Evolutionary conservation across 169 alveolate genomes (phyloP).

Genomic region (Plasmodium fragile): DNA sequence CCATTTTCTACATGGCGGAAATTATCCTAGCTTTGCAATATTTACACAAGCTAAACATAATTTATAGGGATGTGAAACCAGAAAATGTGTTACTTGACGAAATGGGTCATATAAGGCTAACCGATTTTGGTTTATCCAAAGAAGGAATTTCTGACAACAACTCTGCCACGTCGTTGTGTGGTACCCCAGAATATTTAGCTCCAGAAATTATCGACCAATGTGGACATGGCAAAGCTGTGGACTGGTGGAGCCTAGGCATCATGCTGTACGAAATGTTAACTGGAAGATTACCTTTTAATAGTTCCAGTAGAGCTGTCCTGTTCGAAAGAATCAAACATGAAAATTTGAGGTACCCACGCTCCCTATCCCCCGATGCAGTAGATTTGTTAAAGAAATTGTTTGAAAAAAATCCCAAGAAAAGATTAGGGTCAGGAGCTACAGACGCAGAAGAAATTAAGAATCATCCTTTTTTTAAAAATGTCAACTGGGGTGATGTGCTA

Average conservation of each 20-base stretch:
- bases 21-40: slow-evolving; percentile 87
- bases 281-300: slow-evolving; percentile 91
- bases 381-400: slow-evolving; percentile 87
- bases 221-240: slow-evolving; percentile 90
- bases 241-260: slow-evolving; percentile 91
- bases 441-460: slow-evolving; percentile 85
- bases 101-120: slow-evolving; percentile 85
- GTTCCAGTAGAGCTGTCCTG: slow-evolving; percentile 79
- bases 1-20: slow-evolving; percentile 85
- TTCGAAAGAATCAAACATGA: slow-evolving; percentile 84
- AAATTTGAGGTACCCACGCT: slow-evolving; percentile 77
- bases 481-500: slow-evolving; percentile 86
- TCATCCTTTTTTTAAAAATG: slow-evolving; percentile 87
- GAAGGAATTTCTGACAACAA: slow-evolving; percentile 76
- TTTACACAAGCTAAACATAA: slow-evolving; percentile 84
- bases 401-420: slow-evolving; percentile 86
- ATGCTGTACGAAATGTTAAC: slow-evolving; percentile 89
- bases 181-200: slow-evolving; percentile 91
- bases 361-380: slow-evolving; percentile 76
- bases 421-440: slow-evolving; percentile 86
- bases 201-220: slow-evolving; percentile 88
- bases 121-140: slow-evolving; percentile 90
- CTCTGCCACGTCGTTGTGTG: slow-evolving; percentile 88
- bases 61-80: slow-evolving; percentile 90
- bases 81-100: slow-evolving; percentile 88